Conservation (phyloP, 371 early-diverging fungal genomes). For the Nosema granulosis region DNA sequence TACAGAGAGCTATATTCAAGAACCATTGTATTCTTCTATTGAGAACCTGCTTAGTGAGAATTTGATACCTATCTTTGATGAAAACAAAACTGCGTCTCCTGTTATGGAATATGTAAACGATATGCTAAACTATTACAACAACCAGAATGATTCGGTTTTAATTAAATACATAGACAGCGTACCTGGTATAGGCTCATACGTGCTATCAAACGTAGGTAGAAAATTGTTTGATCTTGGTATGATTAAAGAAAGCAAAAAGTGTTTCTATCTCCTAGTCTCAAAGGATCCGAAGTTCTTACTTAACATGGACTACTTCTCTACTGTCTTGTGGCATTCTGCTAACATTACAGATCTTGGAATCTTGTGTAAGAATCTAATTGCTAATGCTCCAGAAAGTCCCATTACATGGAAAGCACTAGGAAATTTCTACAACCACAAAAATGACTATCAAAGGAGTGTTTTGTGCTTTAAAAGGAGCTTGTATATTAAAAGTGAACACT, state of each 20-base stretch:
- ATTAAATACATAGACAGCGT: conserved; percentile 36
- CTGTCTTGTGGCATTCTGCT: conserved; percentile 62
- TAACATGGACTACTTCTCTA: conserved; percentile 65
- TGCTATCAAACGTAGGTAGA: conserved; percentile 47
- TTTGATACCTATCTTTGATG: conserved; percentile 1
- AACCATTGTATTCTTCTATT: conserved; percentile 27
- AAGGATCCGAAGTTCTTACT: conserved; percentile 57
- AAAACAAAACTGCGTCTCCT: conserved; percentile 3
- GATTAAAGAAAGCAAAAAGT: conserved; percentile 19
- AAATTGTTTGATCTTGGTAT: conserved; percentile 23
- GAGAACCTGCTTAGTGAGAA: conserved; percentile 43
- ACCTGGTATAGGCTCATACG: conserved; percentile 52
- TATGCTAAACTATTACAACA: background rate
- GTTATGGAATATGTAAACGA: conserved; percentile 4
- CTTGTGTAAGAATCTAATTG: conserved; percentile 59
- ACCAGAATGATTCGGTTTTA: background rate
- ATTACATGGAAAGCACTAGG: conserved; percentile 65
- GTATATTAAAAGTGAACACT: conserved; percentile 56
- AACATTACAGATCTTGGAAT: conserved; percentile 56
- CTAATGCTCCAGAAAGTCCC: conserved; percentile 41
- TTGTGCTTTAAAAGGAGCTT: conserved; percentile 61
- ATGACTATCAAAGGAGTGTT: conserved; percentile 55
- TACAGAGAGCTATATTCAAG: conserved; percentile 17
- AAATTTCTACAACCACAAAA: conserved; percentile 63
- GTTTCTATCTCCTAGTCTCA: conserved; percentile 57